These are phyloP conservation scores for Coemansia sp. DNA, from an alignment of 192 early-diverging fungal species.

Conservation along the genomic window DNA sequence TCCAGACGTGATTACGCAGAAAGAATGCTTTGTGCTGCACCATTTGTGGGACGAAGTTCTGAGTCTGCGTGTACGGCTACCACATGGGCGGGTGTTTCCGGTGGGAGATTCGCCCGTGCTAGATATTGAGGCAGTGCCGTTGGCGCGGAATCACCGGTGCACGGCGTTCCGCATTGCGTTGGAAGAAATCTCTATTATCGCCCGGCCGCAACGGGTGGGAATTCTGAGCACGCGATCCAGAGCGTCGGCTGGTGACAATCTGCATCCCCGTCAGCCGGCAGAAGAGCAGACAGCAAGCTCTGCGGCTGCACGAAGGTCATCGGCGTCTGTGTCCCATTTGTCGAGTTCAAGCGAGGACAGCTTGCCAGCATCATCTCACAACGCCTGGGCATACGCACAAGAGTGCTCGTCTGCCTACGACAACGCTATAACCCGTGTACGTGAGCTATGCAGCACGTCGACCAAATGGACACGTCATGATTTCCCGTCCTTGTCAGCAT, in stretches of 20 bases:
- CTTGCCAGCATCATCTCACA: constrained; percentile 14
- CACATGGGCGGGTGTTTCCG: constrained; percentile 26
- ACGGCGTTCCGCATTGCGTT: constrained; percentile 15
- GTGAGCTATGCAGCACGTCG: constrained; percentile 15
- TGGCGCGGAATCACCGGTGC: constrained; percentile 18
- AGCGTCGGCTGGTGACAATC: background rate
- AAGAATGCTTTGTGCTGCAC: constrained; percentile 24
- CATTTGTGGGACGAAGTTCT: constrained; percentile 38
- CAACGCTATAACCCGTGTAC: constrained; percentile 32
- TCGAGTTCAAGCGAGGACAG: constrained; percentile 36
- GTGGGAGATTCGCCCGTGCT: constrained; percentile 15
- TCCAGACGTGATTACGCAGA: constrained; percentile 24
- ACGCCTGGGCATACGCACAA: constrained; percentile 27
- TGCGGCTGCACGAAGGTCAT: background rate
- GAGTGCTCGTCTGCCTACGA: constrained; percentile 23
- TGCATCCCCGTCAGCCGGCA: background rate
- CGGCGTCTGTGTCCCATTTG: constrained; percentile 8
- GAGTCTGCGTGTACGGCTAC: constrained; percentile 22
- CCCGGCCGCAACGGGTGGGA: constrained; percentile 20
- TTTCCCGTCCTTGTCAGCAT: constrained; percentile 4
- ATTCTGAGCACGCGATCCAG: background rate
- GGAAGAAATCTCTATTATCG: constrained; percentile 47
- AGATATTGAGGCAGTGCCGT: constrained; percentile 33
- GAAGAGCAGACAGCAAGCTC: too few relatives aligned
- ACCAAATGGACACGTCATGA: constrained; percentile 6